Percentiles rank a stretch among this genome's conserved stretches.
These are phyloP conservation scores for Ceratobasidium sp. DNA, from an alignment of 1,284 basidiomycete genomes.

Conservation along the genomic window DNA sequence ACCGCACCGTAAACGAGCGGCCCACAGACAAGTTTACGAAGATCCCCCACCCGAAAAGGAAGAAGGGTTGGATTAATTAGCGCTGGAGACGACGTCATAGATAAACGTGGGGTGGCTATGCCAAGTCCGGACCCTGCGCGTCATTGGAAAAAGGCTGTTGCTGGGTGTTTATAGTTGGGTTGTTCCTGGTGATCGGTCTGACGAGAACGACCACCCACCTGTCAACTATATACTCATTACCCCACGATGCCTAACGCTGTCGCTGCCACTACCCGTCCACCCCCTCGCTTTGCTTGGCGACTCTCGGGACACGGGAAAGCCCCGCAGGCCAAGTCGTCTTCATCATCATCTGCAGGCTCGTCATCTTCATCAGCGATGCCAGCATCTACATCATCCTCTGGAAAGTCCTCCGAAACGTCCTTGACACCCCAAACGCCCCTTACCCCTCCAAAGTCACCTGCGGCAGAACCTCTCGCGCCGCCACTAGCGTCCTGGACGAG, in stretches of 20 bases:
- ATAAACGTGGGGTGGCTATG: background rate
- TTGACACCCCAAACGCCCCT: background rate
- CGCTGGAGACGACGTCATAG: background rate
- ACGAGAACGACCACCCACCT: too few species aligned
- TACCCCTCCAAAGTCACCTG: background rate
- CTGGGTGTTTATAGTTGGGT: too few species aligned
- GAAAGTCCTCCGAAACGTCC: background rate
- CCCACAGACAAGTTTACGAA: background rate
- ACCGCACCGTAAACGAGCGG: background rate
- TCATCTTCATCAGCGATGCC: constrained; percentile 22
- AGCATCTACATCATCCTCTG: constrained; percentile 11
- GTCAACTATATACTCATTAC: too few species aligned
- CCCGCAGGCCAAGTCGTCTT: background rate
- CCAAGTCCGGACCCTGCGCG: background rate
- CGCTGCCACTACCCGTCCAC: constrained; percentile 2
- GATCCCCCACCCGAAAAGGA: background rate
- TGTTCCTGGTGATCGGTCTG: too few species aligned
- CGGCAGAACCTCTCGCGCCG: too few species aligned
- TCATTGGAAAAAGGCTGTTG: background rate
- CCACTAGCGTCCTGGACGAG: constrained; percentile 11
- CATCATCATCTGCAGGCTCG: background rate
- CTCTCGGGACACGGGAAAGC: background rate
- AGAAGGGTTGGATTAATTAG: background rate
- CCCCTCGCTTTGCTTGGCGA: background rate
- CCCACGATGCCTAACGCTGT: background rate